A percentile compares a stretch with the other conserved stretches of the same genome.
These are phyloP conservation scores for Yarrowia galli DNA, from an alignment of 1,139 yeast species.

Conservation along the genomic window DNA sequence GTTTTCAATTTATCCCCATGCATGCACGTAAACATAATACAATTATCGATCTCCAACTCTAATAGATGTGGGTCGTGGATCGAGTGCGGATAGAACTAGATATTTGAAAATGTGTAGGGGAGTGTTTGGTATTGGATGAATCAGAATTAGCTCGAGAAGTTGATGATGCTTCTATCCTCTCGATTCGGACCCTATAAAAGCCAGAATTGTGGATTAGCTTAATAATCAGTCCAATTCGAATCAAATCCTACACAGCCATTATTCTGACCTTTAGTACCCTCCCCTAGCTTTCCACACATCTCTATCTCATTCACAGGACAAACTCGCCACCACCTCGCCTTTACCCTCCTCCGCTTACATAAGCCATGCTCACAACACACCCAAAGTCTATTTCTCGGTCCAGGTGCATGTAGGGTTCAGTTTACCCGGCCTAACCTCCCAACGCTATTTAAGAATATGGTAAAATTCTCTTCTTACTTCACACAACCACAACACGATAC, in stretches of 20 bases:
- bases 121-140: neutral
- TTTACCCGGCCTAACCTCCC: constrained; percentile 37
- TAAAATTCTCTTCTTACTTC: constrained; percentile 13
- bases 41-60: constrained; percentile 11
- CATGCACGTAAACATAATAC: neutral
- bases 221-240: too few relatives aligned
- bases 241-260: too few relatives aligned
- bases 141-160: too few relatives aligned
- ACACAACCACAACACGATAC: constrained; percentile 10
- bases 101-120: too few relatives aligned
- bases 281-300: too few relatives aligned
- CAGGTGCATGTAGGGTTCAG: constrained; percentile 21
- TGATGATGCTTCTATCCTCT: too few relatives aligned
- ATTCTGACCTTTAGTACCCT: too few relatives aligned
- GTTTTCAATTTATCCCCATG: constrained; percentile 18
- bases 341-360: constrained; percentile 3
- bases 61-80: neutral
- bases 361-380: constrained; percentile 24
- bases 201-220: too few relatives aligned
- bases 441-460: constrained; percentile 3
- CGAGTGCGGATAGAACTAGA: neutral
- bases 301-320: too few relatives aligned
- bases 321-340: too few relatives aligned
- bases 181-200: too few relatives aligned
- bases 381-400: constrained; percentile 18